phyloP scores from a whole-genome alignment of 2,329 filamentous ascomycete species.

The Phialophora verrucosa region DNA sequence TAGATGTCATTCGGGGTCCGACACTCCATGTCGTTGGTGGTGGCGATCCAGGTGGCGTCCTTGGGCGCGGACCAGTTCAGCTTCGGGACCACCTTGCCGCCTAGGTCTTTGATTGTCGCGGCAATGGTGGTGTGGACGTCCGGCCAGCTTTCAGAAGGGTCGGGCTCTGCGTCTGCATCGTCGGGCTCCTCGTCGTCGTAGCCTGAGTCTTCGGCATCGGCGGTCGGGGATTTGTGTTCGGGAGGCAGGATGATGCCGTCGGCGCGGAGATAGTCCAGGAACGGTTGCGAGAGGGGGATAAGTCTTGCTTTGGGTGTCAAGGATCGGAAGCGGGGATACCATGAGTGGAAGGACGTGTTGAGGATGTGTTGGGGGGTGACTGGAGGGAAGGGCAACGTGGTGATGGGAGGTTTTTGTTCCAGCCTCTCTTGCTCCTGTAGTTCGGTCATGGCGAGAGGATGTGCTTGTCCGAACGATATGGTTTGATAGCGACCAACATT shows the following conservation, averaged over 20 bases:
- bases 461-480: neutral
- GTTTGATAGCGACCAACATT: neutral
- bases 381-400: constrained; percentile 73
- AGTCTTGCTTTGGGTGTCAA: constrained; percentile 85
- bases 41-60: constrained; percentile 89
- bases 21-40: constrained; percentile 91
- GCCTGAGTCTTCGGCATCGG: constrained; percentile 57
- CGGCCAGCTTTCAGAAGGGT: constrained; percentile 62
- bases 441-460: neutral
- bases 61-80: constrained; percentile 98
- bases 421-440: neutral
- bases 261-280: constrained; percentile 84
- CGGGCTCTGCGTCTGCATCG: constrained; percentile 64
- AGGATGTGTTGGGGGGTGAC: constrained; percentile 85
- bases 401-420: constrained; percentile 7
- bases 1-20: constrained; percentile 89
- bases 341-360: constrained; percentile 91
- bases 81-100: constrained; percentile 87
- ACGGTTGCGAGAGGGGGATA: constrained; percentile 74
- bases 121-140: constrained; percentile 79
- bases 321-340: constrained; percentile 82
- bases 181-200: constrained; percentile 54
- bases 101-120: constrained; percentile 77
- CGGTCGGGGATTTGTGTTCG: constrained; percentile 56
- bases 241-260: constrained; percentile 84